A percentile compares a stretch with the other conserved stretches of the same genome.
Conservation (phyloP, 2,329 filamentous ascomycete genomes). For the Aspergillus uvarum region DNA sequence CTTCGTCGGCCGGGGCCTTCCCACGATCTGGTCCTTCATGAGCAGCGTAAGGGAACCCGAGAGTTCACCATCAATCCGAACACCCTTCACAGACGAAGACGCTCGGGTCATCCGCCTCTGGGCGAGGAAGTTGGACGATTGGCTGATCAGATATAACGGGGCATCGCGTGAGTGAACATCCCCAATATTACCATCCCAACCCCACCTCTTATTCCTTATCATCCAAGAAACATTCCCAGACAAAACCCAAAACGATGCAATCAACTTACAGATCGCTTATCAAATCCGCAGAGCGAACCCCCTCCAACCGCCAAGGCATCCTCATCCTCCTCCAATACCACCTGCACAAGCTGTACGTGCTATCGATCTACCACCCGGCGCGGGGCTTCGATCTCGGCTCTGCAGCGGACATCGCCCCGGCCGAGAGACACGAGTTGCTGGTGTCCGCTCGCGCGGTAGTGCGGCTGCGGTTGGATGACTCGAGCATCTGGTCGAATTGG, state of each 20-base stretch:
- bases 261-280: too few species aligned
- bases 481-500: constrained; percentile 35
- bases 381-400: constrained; percentile 30
- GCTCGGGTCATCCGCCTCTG: constrained; percentile 30
- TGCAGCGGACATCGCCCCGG: constrained; percentile 27
- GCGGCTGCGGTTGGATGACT: constrained; percentile 28
- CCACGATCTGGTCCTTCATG: constrained; percentile 31
- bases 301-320: constrained; percentile 31
- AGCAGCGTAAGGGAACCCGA: constrained; percentile 23
- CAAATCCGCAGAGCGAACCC: constrained; percentile 22
- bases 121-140: constrained; percentile 31
- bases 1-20: constrained; percentile 30
- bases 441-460: constrained; percentile 32
- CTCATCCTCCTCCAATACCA: constrained; percentile 34
- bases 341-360: constrained; percentile 31
- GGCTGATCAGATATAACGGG: constrained; percentile 31
- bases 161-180: constrained; percentile 23
- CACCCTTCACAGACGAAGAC: constrained; percentile 28
- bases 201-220: too few species aligned
- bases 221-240: too few species aligned
- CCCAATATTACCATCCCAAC: too few species aligned
- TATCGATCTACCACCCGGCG: constrained; percentile 33
- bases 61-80: constrained; percentile 10
- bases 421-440: constrained; percentile 29
- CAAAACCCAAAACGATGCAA: too few species aligned